Base-by-base conservation (phyloP, 805 yeast species). In the Saccharomycopsis selenospora region DNA sequence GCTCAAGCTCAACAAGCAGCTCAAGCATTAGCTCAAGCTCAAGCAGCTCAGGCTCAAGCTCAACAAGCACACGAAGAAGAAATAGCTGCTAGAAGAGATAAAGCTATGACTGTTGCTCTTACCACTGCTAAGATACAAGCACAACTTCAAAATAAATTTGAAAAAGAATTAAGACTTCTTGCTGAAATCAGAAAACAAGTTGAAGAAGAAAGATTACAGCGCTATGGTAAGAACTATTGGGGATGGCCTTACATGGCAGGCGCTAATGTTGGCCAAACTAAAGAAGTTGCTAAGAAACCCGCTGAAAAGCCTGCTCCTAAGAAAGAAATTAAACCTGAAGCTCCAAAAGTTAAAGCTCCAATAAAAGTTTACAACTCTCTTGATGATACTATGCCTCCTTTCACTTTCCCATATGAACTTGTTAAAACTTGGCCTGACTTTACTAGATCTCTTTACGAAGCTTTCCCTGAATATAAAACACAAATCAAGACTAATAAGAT, bases 21-120 rank as follows among this genome's bases (percentile, higher is more conserved):
- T n/a, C 57, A 56, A 43, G 56, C 55, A n/a, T 58, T 52, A 27
- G 55, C 50, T 4, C 57, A 54, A 25, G 24, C 42, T 24, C 48
- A 41, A 36, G 46, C 28, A 41, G 45, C 43, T 43, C 20, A 28
- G 23, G 33, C 28, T 25, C 47, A 43, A 26, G 40, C 29, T 5
- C 25, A 29, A 13, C 43, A 50, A 33, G 42, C 28, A 24, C 44
- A 28, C n/a, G 47, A 44, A 25, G 11, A 26, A 18, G 38, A 33
- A 28, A 20, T 33, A 17, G 38, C 13, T 36, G 25, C 24, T 50
- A 44, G 27, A 45, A 50, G 27, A 10, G 50, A 48, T 5, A 43
- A 47, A 11, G 52, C 50, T 18, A 17, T 52, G 3, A 24, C 45
- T 2, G 33, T 47, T 8, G 56, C 56, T 11, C 17, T 47, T 13